phyloP scores from a whole-genome alignment of 2,329 filamentous ascomycete species.

The Aspergillus sp. region DNA sequence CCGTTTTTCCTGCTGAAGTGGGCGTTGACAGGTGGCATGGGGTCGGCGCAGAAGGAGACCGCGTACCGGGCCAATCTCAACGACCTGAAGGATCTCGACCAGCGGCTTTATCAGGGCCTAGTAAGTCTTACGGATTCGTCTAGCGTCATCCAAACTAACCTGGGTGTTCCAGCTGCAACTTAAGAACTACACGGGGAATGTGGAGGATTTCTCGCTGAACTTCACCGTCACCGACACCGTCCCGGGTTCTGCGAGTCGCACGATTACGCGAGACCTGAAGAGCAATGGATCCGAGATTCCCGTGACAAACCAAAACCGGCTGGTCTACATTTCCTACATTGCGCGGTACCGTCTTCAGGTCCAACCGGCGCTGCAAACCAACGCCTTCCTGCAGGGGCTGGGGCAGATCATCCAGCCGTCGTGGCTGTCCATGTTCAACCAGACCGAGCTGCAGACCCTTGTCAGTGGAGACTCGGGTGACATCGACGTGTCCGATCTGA shows the following conservation, averaged over 20 bases:
- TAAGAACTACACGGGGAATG: constrained; percentile 76
- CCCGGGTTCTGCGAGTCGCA: constrained; percentile 44
- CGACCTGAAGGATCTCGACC: constrained; percentile 84
- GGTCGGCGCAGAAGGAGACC: constrained; percentile 55
- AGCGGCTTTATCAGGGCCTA: constrained; percentile 81
- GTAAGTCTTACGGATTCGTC: constrained; percentile 26
- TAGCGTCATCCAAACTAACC: constrained; percentile 2
- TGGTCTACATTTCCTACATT: constrained; percentile 90
- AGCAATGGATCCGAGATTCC: constrained; percentile 63
- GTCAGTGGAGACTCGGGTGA: constrained; percentile 78
- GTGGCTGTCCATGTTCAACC: constrained; percentile 99
- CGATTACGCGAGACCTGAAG: constrained; percentile 65
- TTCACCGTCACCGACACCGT: constrained; percentile 77
- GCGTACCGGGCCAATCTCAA: constrained; percentile 88
- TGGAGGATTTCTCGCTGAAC: constrained; percentile 71
- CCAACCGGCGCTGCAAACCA: constrained; percentile 72
- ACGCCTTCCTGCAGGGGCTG: constrained; percentile 78
- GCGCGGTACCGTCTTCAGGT: constrained; percentile 75
- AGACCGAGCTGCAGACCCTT: constrained; percentile 83
- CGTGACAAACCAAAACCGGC: constrained; percentile 85
- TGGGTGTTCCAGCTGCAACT: constrained; percentile 43
- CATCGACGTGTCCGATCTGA: constrained; percentile 79
- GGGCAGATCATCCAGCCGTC: constrained; percentile 78
- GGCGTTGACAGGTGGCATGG: constrained; percentile 62
- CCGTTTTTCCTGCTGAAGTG: constrained; percentile 95